Base-by-base conservation (phyloP, 768 basidiomycete species). In the Stropharia rugosoannulata region DNA sequence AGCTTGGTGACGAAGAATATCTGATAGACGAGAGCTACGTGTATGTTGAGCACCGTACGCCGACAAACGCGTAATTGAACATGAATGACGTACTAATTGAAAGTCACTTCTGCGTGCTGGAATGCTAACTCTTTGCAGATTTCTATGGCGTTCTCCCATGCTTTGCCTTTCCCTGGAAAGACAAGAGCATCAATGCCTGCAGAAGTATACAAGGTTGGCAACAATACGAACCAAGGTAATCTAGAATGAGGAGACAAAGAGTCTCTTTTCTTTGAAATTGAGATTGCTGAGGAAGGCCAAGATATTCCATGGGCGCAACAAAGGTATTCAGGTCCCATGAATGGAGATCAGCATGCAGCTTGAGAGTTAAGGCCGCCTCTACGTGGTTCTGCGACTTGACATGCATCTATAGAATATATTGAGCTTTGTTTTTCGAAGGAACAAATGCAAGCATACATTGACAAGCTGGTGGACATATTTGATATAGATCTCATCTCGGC, bases 401-500 rank as follows among this genome's bases (percentile, higher is more conserved):
- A 66, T 93, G 93, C 80, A 91, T 91, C 90, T 93, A 61, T 4
- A 32, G 29, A 45, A 55, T 54, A 27, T 56, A 41, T 72, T 46
- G 69, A 63, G 48, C 38, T 56, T 15, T 54, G 46, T 55, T 37
- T 13, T 44, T 11, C 39, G 2, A 41, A 49, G 18, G 35, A 27
- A 2, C 48, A 54, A 53, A 58, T n/a, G 22, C 43, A 56, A 16
- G 63, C 86, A 62, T 65, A 95, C 91, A 63, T 93, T 90, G 49
- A 96, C 93, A 22, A 97, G 85, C 66, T 95, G 93, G 66, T 97
- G 93, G 19, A 96, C 90, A 68, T 96, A 96, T 80, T 95, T 93
- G 71, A 95, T 90, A 64, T 95, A 96, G 57, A 97, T 94, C 66
- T 95, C 94, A 64, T 93, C 89, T 11, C 95, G 80, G 15, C 94